Conservation (phyloP, 441 rosid genomes). For the Gossypium davidsonii region DNA sequence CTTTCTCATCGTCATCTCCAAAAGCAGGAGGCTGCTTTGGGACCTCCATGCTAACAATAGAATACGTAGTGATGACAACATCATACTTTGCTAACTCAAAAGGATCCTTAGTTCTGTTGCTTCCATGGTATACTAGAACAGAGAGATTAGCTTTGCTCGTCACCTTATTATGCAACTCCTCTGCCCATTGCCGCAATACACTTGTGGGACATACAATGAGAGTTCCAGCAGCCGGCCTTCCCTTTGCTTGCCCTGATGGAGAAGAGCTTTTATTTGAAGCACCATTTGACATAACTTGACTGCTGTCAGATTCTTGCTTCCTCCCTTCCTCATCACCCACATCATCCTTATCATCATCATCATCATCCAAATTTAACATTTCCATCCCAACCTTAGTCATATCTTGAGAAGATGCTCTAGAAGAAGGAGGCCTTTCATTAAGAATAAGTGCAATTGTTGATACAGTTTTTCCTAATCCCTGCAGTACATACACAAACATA, state of each 20-base stretch:
- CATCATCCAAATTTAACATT: constrained; percentile 51
- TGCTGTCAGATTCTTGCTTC: constrained; percentile 27
- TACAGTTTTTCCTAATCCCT: constrained; percentile 96
- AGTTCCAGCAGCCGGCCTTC: constrained; percentile 93
- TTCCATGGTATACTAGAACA: constrained; percentile 79
- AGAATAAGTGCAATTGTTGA: constrained; percentile 94
- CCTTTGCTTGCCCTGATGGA: constrained; percentile 37
- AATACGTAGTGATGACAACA: constrained; percentile 82
- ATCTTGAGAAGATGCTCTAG: constrained; percentile 31
- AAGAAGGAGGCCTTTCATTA: constrained; percentile 64
- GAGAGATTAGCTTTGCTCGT: constrained; percentile 53
- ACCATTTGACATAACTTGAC: constrained; percentile 21
- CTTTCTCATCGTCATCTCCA: constrained; percentile 55
- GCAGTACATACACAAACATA: constrained; percentile 16
- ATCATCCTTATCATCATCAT: constrained; percentile 32
- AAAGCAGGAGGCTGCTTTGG: constrained; percentile 72
- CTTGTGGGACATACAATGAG: constrained; percentile 98
- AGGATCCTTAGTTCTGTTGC: constrained; percentile 80
- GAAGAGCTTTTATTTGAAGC: constrained; percentile 17
- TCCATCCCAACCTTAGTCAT: constrained; percentile 43
- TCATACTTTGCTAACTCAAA: constrained; percentile 71
- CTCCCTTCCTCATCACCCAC: constrained; percentile 28
- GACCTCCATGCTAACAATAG: constrained; percentile 92
- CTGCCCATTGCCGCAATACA: constrained; percentile 92
- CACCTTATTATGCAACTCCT: constrained; percentile 77